Evolutionary conservation across 1,139 yeast species (phyloP), one percentile per base, ranked within the genome.

Genomic region (Scheffersomyces parashehatae): DNA sequence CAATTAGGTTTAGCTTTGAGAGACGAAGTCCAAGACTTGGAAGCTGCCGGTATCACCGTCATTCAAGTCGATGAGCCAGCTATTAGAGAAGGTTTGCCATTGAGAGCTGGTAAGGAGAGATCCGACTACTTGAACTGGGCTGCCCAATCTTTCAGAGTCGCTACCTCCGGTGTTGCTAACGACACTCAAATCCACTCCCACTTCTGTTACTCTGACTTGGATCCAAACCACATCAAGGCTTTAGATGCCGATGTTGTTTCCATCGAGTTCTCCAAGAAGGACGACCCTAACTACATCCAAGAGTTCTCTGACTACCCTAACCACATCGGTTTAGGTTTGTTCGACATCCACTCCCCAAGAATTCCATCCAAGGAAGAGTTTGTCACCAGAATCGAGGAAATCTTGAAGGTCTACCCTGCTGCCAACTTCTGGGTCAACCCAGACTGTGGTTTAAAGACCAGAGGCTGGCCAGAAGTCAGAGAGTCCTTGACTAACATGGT

Each of bases 41-140:
- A 93, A 82, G 86, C 88, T 63, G 99, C 98, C 54, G 98, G 98
- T 75, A 90, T 93, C 64, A 87, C 87, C 64, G 96, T 93, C 64
- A 93, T 93, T 66, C 99, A 93, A 81, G 99, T 95, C 62, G 99
- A 93, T 71, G 99, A 93, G 83, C 99, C 99, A 62, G 99, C 99
- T 64, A 88, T 93, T 72, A 91, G 99, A 82, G 99, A 93, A 81
- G 99, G 99, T 82, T 85, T 93, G 72, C 99, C 99, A 71, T 87
- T 93, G 73, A 89, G 99, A 81, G 95, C 89, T 45, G 99, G 99
- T 77, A 79, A 81, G 63, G 99, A 89, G 77, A 90, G 98, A 82
- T 81, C 89, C 53, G 97, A 85, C 68, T 93, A 93, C 86, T 87
- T 90, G 74, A 75, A 86, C 75, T 93, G 98, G 97, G 98, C 99